A percentile compares a stretch with the other conserved stretches of the same genome.
phyloP scores from a whole-genome alignment of 2,329 filamentous ascomycete species.

The Diaporthe vaccinii region DNA sequence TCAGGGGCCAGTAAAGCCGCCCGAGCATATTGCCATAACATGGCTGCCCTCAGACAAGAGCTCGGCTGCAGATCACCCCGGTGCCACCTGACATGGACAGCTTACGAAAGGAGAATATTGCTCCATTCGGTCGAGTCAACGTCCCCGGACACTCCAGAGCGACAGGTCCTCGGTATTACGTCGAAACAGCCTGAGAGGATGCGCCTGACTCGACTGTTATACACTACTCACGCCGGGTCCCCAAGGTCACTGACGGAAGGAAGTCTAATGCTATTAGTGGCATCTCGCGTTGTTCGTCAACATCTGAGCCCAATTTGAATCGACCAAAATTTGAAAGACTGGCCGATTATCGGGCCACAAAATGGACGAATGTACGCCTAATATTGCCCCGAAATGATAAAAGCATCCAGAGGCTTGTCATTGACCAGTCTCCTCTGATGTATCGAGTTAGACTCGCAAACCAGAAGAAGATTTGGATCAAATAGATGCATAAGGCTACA shows the following conservation, averaged over 20 bases:
- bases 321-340: no score
- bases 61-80: slow-evolving; percentile 27
- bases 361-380: no score
- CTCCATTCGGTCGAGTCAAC: slow-evolving; percentile 26
- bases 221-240: neutral
- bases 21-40: neutral
- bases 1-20: neutral
- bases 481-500: no score
- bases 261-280: no score
- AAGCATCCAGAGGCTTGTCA: no score
- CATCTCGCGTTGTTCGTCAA: neutral
- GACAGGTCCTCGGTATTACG: neutral
- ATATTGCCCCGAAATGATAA: no score
- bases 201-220: slow-evolving; percentile 3
- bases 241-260: neutral
- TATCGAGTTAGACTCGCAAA: no score
- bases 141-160: neutral
- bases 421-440: no score
- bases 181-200: neutral
- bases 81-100: slow-evolving; percentile 22
- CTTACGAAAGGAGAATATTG: slow-evolving; percentile 21
- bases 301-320: neutral
- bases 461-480: no score
- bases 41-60: slow-evolving; percentile 8
- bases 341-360: no score